Conservation (phyloP, 2,329 filamentous ascomycete genomes). For the Sporothrix brasiliensis region DNA sequence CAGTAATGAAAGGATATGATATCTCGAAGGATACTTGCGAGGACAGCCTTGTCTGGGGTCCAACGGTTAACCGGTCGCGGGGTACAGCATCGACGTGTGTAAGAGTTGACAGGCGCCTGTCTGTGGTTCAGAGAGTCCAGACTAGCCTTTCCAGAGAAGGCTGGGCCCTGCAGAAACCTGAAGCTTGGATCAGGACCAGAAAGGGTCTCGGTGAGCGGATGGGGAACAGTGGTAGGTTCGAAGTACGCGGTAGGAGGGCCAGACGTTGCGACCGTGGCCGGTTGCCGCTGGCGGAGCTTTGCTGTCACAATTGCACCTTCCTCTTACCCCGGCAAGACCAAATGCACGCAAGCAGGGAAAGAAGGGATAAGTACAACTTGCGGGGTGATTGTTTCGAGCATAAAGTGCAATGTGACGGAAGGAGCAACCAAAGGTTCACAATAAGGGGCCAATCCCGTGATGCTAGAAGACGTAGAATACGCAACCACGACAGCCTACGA, state of each 20-base stretch:
- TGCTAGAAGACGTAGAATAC: neutral
- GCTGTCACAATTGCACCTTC: conserved; percentile 7
- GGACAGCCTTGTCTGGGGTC: conserved; percentile 18
- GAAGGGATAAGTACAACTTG: neutral
- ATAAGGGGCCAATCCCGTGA: conserved; percentile 2
- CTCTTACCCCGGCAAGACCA: neutral
- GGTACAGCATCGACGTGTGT: neutral
- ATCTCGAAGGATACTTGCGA: neutral
- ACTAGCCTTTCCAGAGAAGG: conserved; percentile 3
- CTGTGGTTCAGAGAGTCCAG: conserved; percentile 14
- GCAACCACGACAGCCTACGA: neutral
- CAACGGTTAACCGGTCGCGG: neutral
- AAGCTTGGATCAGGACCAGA: conserved; percentile 3
- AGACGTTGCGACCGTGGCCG: neutral
- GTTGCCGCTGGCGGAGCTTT: conserved; percentile 8
- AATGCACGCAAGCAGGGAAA: neutral
- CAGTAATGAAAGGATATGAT: neutral
- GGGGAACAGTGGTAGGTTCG: neutral
- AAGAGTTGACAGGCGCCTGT: neutral
- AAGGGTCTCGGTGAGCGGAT: conserved; percentile 25
- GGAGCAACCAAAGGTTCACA: conserved; percentile 3
- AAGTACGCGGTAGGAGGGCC: neutral
- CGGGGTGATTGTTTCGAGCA: neutral
- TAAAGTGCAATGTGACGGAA: neutral
- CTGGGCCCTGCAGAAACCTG: conserved; percentile 22